Conservation (phyloP, 805 yeast genomes). For the Saccharomycopsis olivae region DNA sequence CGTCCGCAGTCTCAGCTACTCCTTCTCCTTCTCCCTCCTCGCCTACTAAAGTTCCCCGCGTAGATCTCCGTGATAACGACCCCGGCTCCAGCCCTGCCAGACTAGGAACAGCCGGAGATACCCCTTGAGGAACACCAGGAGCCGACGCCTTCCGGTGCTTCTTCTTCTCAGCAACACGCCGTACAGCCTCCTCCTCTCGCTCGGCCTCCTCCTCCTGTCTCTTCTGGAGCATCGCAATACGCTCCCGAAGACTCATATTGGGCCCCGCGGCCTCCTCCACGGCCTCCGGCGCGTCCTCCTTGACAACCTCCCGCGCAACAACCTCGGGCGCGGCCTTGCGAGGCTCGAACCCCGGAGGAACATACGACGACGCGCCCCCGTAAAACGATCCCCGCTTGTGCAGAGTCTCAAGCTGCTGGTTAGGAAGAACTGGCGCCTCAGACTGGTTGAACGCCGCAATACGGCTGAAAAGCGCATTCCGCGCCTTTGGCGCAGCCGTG, state of each 20-base stretch:
- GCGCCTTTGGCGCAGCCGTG: constrained; percentile 9
- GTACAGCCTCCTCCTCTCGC: constrained; percentile 48
- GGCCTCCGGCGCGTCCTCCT: constrained; percentile 41
- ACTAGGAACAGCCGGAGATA: constrained; percentile 3
- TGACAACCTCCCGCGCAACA: constrained; percentile 44
- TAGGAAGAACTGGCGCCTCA: constrained; percentile 31
- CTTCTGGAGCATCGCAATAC: constrained; percentile 76
- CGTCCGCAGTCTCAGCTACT: neutral
- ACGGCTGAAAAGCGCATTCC: constrained; percentile 32
- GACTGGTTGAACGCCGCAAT: constrained; percentile 39
- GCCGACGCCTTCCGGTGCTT: constrained; percentile 23
- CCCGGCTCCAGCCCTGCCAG: neutral
- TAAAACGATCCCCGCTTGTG: constrained; percentile 46
- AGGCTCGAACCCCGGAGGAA: constrained; percentile 29
- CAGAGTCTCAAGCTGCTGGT: constrained; percentile 30
- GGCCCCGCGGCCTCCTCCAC: constrained; percentile 34
- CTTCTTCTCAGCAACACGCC: constrained; percentile 42
- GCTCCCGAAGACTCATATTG: constrained; percentile 71
- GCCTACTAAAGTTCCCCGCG: neutral
- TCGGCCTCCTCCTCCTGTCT: constrained; percentile 75
- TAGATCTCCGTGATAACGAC: neutral
- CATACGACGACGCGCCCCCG: constrained; percentile 48
- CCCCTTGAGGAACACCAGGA: neutral
- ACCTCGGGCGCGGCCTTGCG: too few relatives aligned
- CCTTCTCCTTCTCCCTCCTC: neutral